Conservation (phyloP, 495 filamentous ascomycete genomes). For the Penicillium verhagenii region DNA sequence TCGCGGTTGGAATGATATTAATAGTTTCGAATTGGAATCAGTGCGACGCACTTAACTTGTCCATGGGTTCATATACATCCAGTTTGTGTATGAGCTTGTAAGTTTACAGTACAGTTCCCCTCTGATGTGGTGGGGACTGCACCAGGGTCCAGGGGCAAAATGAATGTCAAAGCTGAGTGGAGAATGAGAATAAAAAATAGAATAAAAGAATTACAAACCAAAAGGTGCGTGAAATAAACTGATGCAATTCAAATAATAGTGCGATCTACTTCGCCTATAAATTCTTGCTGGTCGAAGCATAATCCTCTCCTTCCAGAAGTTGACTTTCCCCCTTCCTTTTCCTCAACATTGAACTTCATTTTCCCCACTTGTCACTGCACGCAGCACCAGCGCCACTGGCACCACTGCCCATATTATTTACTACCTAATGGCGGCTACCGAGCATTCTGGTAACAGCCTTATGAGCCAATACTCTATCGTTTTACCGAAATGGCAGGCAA, state of each 20-base stretch:
- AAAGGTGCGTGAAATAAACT: conserved; percentile 3
- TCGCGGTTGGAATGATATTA: background rate
- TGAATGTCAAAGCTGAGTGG: conserved; percentile 8
- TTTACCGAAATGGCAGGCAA: conserved; percentile 16
- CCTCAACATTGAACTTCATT: conserved; percentile 17
- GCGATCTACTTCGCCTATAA: conserved; percentile 7
- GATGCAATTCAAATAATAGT: conserved; percentile 1
- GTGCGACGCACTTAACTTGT: conserved; percentile 1
- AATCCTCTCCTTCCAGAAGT: conserved; percentile 6
- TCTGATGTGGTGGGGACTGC: conserved; percentile 5
- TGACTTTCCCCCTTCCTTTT: conserved; percentile 12
- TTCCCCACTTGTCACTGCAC: conserved; percentile 15
- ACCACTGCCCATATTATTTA: conserved; percentile 10
- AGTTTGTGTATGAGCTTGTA: conserved; percentile 8
- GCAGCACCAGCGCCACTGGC: conserved; percentile 15
- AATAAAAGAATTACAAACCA: conserved; percentile 1
- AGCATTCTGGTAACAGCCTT: conserved; percentile 11
- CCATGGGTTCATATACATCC: background rate
- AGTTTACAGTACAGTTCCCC: conserved; percentile 6
- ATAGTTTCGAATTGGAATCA: conserved; percentile 1
- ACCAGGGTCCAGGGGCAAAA: conserved; percentile 4
- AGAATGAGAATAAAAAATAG: conserved; percentile 2
- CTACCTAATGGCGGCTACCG: conserved; percentile 15
- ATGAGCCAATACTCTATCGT: conserved; percentile 19
- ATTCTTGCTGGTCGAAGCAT: conserved; percentile 6